Conservation (phyloP, 2,329 filamentous ascomycete species). For the Trichoderma atrobrunneum region DNA sequence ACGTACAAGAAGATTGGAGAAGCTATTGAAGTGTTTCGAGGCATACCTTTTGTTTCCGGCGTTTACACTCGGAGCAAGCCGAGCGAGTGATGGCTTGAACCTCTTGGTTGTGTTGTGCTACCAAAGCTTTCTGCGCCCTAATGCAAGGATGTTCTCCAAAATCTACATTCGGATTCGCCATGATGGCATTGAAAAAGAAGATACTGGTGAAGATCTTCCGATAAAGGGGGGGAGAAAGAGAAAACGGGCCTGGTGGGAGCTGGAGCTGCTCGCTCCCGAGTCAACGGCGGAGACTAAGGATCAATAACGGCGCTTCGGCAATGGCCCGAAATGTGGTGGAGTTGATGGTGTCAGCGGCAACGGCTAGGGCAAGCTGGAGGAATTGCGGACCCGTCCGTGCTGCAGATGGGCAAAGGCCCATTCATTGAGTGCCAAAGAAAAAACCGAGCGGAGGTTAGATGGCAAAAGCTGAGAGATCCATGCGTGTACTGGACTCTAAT, state of each 20-base stretch:
- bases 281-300: not conserved
- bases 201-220: not conserved
- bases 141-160: not conserved
- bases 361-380: not conserved
- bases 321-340: not conserved
- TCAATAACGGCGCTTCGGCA: not conserved
- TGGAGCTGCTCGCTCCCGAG: not conserved
- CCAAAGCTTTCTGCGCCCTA: not conserved
- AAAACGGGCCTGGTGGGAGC: not conserved
- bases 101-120: not conserved
- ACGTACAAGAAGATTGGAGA: not conserved
- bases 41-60: slow-evolving; percentile 40
- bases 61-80: slow-evolving; percentile 44
- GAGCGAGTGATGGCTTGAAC: not conserved
- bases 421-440: not conserved
- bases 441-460: not conserved
- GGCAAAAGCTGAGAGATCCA: not conserved
- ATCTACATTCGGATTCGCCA: not conserved
- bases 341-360: not conserved
- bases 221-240: not conserved
- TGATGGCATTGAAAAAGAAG: not conserved
- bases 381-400: not conserved
- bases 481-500: no score
- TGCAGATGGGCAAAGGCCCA: not conserved
- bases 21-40: not conserved